Percentiles rank a stretch among this genome's conserved stretches.
These are phyloP conservation scores for Westerdykella ornata DNA, from an alignment of 2,329 filamentous ascomycete genomes.

Conservation along the genomic window DNA sequence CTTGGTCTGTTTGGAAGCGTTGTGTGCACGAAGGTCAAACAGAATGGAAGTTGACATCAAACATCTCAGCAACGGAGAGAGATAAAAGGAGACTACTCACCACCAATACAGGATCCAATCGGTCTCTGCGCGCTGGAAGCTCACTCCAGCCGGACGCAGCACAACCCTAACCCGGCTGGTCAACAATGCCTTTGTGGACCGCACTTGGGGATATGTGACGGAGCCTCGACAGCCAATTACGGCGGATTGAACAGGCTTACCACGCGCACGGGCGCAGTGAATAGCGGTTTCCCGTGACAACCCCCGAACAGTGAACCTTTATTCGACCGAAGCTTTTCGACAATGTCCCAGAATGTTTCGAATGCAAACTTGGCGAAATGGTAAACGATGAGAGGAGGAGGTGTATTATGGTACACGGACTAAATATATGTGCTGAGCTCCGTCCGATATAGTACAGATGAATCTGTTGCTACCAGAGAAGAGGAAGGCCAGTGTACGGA, in stretches of 20 bases:
- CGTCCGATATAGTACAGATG: constrained; percentile 19
- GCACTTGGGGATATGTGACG: constrained; percentile 19
- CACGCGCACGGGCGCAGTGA: constrained; percentile 29
- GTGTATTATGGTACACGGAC: constrained; percentile 17
- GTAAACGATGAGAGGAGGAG: constrained; percentile 10
- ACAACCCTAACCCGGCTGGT: constrained; percentile 29
- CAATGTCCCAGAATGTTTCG: no score
- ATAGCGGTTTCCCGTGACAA: constrained; percentile 30
- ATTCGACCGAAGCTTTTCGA: constrained; percentile 5
- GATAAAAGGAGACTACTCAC: constrained; percentile 14
- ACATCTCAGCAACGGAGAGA: no score
- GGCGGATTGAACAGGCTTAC: constrained; percentile 18
- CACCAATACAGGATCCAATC: constrained; percentile 26
- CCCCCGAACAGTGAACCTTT: constrained; percentile 15
- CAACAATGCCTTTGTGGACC: constrained; percentile 15
- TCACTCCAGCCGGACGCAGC: constrained; percentile 22
- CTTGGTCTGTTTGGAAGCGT: no score
- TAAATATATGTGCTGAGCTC: constrained; percentile 3
- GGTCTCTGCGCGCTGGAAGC: constrained; percentile 26
- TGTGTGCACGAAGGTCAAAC: no score
- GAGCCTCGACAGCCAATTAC: constrained; percentile 30
- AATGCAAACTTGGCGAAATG: neutral
- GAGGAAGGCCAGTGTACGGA: neutral
- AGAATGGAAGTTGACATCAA: neutral
- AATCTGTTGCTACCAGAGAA: no score